These are phyloP conservation scores for Vitis rotundifolia DNA, from an alignment of 164 flowering plant genomes.

Conservation along the genomic window DNA sequence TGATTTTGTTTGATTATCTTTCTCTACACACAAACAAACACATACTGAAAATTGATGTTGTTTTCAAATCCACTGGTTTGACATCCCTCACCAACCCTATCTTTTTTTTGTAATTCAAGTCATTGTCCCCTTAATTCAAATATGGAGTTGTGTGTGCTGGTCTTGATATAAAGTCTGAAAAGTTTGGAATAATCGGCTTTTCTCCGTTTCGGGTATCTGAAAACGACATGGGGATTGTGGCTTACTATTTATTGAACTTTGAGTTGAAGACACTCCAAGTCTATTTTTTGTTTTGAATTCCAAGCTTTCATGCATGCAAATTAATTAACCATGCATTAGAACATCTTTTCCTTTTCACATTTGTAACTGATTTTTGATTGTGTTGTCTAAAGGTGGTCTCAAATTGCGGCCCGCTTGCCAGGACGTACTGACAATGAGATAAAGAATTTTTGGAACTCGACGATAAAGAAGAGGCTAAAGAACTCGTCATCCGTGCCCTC, in stretches of 20 bases:
- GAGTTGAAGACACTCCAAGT: conserved; percentile 12
- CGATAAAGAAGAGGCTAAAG: conserved; percentile 64
- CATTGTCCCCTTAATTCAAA: too few relatives aligned
- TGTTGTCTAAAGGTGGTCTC: conserved; percentile 59
- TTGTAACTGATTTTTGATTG: not conserved
- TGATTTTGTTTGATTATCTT: too few relatives aligned
- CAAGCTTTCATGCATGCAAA: conserved; percentile 3
- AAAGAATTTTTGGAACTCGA: conserved; percentile 76
- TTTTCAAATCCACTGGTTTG: too few relatives aligned
- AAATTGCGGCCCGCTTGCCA: conserved; percentile 68
- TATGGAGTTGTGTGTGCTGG: too few relatives aligned
- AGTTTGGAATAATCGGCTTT: too few relatives aligned
- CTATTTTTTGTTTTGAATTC: not conserved
- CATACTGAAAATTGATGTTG: too few relatives aligned
- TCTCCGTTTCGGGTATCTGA: too few relatives aligned
- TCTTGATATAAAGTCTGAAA: too few relatives aligned
- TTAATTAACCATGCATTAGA: not conserved
- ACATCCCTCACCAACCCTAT: too few relatives aligned
- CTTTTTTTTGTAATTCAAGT: too few relatives aligned
- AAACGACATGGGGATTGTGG: too few relatives aligned
- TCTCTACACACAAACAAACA: too few relatives aligned
- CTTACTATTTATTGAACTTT: not conserved
- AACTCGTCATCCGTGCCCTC: conserved; percentile 36
- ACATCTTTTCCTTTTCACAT: not conserved
- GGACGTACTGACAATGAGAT: conserved; percentile 73